Percentiles rank a stretch among this genome's conserved stretches.
phyloP scores from a whole-genome alignment of 2,329 filamentous ascomycete species.

The Fusarium papillatum region DNA sequence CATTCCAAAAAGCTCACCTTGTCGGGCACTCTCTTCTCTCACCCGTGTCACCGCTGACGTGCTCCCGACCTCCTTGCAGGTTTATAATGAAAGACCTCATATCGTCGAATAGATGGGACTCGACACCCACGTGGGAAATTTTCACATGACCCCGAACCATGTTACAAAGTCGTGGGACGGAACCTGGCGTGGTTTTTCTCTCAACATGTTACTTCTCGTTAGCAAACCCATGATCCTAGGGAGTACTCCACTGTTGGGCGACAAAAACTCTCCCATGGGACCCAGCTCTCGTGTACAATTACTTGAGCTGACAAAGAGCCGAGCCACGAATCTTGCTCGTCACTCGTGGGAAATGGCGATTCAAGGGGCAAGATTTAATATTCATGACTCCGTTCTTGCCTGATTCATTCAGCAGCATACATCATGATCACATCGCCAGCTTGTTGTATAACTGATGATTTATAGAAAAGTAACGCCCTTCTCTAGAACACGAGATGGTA shows the following conservation, averaged over 20 bases:
- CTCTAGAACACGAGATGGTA: background rate
- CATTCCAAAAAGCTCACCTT: background rate
- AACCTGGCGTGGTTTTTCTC: slow-evolving; percentile 1
- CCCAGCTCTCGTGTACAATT: background rate
- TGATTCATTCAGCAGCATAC: background rate
- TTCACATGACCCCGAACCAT: slow-evolving; percentile 18
- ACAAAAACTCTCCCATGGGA: slow-evolving; percentile 8
- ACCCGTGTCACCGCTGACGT: background rate
- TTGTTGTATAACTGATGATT: background rate
- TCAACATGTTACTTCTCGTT: slow-evolving; percentile 6
- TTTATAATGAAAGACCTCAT: background rate
- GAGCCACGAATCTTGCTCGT: background rate
- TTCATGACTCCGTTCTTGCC: background rate
- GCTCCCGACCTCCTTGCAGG: background rate
- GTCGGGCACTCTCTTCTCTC: background rate
- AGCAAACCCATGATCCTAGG: slow-evolving; percentile 4
- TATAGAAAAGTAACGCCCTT: background rate
- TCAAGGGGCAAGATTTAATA: background rate
- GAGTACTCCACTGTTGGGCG: slow-evolving; percentile 19
- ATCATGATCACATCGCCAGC: background rate
- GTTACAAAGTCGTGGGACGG: slow-evolving; percentile 7
- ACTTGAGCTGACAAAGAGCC: slow-evolving; percentile 6
- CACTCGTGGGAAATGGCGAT: background rate
- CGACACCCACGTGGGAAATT: slow-evolving; percentile 8
- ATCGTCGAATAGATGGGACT: slow-evolving; percentile 1